Evolutionary conservation across 73 alveolate species (phyloP).

Genomic region (Tetrahymena thermophila): DNA sequence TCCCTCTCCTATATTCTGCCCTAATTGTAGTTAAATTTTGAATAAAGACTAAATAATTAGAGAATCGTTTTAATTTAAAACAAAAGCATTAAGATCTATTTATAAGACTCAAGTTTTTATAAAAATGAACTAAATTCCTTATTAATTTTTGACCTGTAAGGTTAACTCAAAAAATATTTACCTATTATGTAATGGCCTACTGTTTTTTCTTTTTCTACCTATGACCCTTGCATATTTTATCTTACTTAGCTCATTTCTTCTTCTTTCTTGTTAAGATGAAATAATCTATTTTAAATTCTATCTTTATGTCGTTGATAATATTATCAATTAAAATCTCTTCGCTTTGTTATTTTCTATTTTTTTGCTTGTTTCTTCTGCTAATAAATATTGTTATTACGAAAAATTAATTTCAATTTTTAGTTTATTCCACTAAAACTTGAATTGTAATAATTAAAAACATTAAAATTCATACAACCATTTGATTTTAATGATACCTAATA

Average conservation of each 20-base stretch:
- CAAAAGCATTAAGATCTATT: no score
- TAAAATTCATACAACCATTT: neutral
- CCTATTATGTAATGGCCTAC: slow-evolving; percentile 1
- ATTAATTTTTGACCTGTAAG: neutral
- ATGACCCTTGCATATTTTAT: neutral
- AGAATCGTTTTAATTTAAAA: neutral
- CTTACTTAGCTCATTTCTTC: neutral
- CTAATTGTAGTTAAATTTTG: neutral
- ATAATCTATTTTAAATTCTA: neutral
- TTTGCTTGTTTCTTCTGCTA: neutral
- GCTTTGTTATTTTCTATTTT: neutral
- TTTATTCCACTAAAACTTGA: neutral
- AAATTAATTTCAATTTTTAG: neutral
- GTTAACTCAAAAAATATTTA: neutral
- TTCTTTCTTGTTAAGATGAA: neutral
- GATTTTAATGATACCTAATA: neutral
- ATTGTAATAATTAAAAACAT: neutral
- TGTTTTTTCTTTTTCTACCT: neutral
- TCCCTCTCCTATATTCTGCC: slow-evolving; percentile 2
- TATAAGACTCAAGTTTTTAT: neutral
- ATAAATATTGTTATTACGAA: neutral
- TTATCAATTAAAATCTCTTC: neutral
- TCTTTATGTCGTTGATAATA: neutral
- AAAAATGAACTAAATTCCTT: neutral
- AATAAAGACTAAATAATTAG: neutral